Evolutionary conservation across 805 yeast genomes (phyloP), one percentile per base, ranked within the genome.

Genomic region (Schwanniomyces vanrijiae): DNA sequence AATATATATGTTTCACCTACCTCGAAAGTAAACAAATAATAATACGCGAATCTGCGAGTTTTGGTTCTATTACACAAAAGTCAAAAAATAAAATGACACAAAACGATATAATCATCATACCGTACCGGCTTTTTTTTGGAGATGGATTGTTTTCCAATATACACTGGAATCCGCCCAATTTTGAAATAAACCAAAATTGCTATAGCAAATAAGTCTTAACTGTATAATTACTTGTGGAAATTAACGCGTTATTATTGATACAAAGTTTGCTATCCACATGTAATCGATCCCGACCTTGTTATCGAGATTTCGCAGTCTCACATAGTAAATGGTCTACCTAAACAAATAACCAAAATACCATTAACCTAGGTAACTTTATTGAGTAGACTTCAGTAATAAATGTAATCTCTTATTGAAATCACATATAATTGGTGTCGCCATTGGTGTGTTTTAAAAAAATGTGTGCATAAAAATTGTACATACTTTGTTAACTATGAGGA

Each of bases 401-500:
- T 5, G 9, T 9, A 16, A 14, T 9, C 4, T 4, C 35, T 2
- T 6, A 31, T 16, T 31, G 20, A 11, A 16, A 31, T 18, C 8
- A 6, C 35, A 37, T 19, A 16, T 8, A 8, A 6, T 5, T 19
- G 39, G 16, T 19, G 24, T 20, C 14, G 6, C 19, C 11, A 20
- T 37, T 37, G 24, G 7, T 7, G 39, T 8, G 39, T 19, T 20
- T 11, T 18, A 20, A 20, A 37, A 21, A 19, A 19, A 19, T 20
- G 5, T 37, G 25, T 37, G 18, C 29, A 26, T 37, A 19, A 19
- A 19, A 20, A 8, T 19, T 38, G 13, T 48, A 48, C 51, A 21
- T 48, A 48, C 51, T 39, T 38, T 19, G 13, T 38, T 38, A 37
- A 37, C 39, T 37, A 37, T 37, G 39, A 37, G 39, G 37, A 31